Base-by-base conservation (phyloP, 768 basidiomycete species). In the Tremella yokohamensis region DNA sequence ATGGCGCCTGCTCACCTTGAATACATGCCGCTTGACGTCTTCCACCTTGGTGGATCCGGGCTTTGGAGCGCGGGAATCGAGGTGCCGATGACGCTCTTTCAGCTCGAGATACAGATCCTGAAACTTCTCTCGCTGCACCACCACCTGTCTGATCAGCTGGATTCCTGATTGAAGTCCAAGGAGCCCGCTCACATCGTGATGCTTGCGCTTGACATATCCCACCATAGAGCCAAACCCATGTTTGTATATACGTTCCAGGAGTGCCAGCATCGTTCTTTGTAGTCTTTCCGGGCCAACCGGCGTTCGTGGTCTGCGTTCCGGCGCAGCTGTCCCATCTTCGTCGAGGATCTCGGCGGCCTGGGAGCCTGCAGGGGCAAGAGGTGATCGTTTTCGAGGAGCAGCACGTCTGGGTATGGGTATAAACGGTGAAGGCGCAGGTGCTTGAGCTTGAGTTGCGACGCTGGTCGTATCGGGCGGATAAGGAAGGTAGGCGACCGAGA, bases 41-140 rank as follows among this genome's bases (percentile, higher is more conserved):
- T 73, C 70, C 11, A 76, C 49, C 40, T 71, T 72, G 4, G 58
- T 61, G 2, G 56, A 56, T 15, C 56, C 58, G 16, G 63, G 52
- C 54, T 63, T 68, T 6, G 63, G 60, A 19, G 66, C 66, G 13
- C 70, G 40, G 3, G 75, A 76, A 49, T 77, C 75, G 9, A 90
- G 78, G 68, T 85, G 82, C 64, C 87, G 87, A 77, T 96, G 85
- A 11, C 88, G 81, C 67, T 90, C 89, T 56, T 93, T 84, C 83
- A 97, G 86, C 8, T 84, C 66, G 22, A 92, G 83, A 65, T 97
- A 98, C 9, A 93, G 76, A 74, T 98, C 94, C 66, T 97, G 94
- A 68, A 93, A 97, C 0, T 75, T 66, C 56, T 90, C 88, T 16
- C 88, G 79, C 0, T 84, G 81, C 3, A 94, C 82, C 20, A 97